phyloP scores from a whole-genome alignment of 768 basidiomycete species.

The Sistotremastrum suecicum region DNA sequence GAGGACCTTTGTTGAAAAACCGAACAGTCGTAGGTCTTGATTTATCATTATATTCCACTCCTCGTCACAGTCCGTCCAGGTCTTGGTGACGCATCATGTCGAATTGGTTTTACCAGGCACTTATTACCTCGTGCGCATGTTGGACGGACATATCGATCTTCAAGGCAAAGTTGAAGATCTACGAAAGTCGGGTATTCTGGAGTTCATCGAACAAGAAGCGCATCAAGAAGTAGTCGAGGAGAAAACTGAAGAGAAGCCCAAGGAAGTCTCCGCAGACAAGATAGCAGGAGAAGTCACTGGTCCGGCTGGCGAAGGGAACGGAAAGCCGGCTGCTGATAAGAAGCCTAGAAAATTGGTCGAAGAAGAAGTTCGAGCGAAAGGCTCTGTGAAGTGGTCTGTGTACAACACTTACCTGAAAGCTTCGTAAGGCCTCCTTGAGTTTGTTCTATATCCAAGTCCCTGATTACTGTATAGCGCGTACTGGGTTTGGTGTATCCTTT shows the following conservation, averaged over 20 bases:
- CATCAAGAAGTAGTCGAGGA: slow-evolving; percentile 5
- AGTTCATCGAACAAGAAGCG: slow-evolving; percentile 14
- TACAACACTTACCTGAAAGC: slow-evolving; percentile 15
- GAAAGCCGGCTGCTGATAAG: background rate
- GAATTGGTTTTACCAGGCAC: slow-evolving; percentile 21
- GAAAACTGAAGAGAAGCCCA: background rate
- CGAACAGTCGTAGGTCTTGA: slow-evolving; percentile 13
- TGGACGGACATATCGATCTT: slow-evolving; percentile 21
- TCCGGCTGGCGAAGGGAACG: background rate
- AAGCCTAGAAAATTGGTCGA: slow-evolving; percentile 7
- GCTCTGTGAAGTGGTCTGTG: slow-evolving; percentile 10
- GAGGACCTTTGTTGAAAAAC: slow-evolving; percentile 11
- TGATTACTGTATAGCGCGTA: slow-evolving; percentile 6
- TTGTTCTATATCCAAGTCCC: background rate
- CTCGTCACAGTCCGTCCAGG: slow-evolving; percentile 2
- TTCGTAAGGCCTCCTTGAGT: slow-evolving; percentile 1
- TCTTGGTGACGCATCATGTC: slow-evolving; percentile 26
- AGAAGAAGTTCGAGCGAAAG: slow-evolving; percentile 10
- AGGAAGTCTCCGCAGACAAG: background rate
- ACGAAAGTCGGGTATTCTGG: slow-evolving; percentile 14
- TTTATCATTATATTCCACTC: background rate
- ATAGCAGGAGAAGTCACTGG: background rate
- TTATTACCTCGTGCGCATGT: slow-evolving; percentile 19
- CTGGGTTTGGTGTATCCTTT: slow-evolving; percentile 8
- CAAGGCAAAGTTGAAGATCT: slow-evolving; percentile 21